Conservation (phyloP, 2,329 filamentous ascomycete species). For the Metarhizium guizhouense region DNA sequence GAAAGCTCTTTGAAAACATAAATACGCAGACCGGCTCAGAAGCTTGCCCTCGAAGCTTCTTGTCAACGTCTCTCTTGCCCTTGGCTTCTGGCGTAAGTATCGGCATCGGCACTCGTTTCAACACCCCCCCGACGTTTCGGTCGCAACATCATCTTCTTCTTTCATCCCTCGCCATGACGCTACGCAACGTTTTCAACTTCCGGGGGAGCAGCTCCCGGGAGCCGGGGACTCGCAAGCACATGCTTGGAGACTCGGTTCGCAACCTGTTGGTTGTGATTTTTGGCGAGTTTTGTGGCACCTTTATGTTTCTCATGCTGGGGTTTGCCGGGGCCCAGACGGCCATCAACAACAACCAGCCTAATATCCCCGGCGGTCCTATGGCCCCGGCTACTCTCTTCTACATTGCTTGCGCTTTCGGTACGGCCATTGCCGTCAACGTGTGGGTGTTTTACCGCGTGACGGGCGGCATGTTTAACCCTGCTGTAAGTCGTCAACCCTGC, state of each 20-base stretch:
- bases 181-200: neutral
- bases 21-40: neutral
- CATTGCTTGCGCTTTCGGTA: constrained; percentile 40
- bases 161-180: neutral
- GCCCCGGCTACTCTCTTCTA: constrained; percentile 33
- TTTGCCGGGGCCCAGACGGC: constrained; percentile 32
- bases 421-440: constrained; percentile 41
- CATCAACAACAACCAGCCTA: constrained; percentile 20
- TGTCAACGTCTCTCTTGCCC: neutral
- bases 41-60: neutral
- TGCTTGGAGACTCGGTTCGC: constrained; percentile 8
- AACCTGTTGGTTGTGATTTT: constrained; percentile 33
- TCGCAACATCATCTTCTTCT: no score
- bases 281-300: constrained; percentile 44
- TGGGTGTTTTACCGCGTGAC: constrained; percentile 46
- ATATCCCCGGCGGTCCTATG: constrained; percentile 17
- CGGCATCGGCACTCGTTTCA: neutral
- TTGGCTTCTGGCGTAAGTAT: neutral
- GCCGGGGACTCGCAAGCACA: neutral
- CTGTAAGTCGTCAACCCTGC: constrained; percentile 23
- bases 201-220: neutral
- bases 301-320: constrained; percentile 40
- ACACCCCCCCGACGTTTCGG: no score
- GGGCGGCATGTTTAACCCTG: constrained; percentile 42
- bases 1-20: neutral